Base-by-base conservation (phyloP, 2,329 filamentous ascomycete genomes). In the Xylaria sp. region DNA sequence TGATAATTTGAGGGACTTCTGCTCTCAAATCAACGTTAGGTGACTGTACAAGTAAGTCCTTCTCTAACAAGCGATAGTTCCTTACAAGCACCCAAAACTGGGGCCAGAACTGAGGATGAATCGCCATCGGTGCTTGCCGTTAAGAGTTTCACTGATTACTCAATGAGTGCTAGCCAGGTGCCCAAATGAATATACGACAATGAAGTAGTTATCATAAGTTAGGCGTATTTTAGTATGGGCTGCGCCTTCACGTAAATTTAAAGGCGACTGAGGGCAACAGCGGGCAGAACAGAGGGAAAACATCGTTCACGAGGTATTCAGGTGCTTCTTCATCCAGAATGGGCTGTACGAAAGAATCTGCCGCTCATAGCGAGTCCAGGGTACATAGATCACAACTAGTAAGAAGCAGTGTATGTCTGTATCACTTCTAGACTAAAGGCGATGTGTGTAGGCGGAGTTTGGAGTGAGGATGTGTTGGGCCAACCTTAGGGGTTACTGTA, bases 31-130 rank as follows among this genome's bases (percentile, higher is more conserved):
- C 57, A 1, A 72, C 60, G 34, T 73, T 56, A 23, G 75, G 74
- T 30, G 72, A 76, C 34, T 75, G 71, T 7, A 77, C 73, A 28
- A 70, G 59, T 39, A 63, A 66, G 6, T 71, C 69, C 25, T 70
- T 67, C 53, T 70, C 60, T 4, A 65, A 66, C 69, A 72, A 73
- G 43, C 69, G 72, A 53, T 75, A 76, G 15, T 76, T 59, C 30
- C 73, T 70, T 13, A 76, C 76, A 8, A 30, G 28, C n/a, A 76
- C 55, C 30, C 71, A 50, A 39, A 63, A 66, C 3, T n/a, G 25
- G 52, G 20, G 57, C 46, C 46, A 50, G 15, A 50, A 30, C 15
- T 30, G 46, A 30, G 25, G 46, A 15, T 45, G 46, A 45, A 43
- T 34, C 4, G 43, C 65, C 68, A 65, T 65, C 9, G 18, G 28